phyloP scores from a whole-genome alignment of 2,329 filamentous ascomycete species.

The Chaetomium sp. region DNA sequence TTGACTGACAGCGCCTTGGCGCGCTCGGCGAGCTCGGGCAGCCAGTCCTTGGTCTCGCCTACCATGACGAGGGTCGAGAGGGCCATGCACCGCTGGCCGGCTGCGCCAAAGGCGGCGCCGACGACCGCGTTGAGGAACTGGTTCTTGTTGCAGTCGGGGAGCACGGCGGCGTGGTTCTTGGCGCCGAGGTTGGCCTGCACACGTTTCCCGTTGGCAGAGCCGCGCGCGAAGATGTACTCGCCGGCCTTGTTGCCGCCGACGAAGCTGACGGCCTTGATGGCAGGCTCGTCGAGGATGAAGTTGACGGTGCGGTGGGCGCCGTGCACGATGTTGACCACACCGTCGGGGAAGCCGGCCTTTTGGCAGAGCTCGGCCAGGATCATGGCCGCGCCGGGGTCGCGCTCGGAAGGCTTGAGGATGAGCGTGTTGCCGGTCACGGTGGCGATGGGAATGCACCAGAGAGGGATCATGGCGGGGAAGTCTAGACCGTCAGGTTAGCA shows the following conservation, averaged over 20 bases:
- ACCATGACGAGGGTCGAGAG: conserved; percentile 81
- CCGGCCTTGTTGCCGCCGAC: conserved; percentile 86
- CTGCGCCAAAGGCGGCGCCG: conserved; percentile 81
- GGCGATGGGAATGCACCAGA: conserved; percentile 88
- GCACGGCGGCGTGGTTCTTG: conserved; percentile 84
- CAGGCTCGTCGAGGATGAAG: conserved; percentile 82
- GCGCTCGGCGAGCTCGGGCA: conserved; percentile 74
- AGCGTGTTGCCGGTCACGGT: conserved; percentile 83
- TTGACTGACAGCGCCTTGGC: conserved; percentile 74
- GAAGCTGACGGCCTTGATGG: conserved; percentile 84
- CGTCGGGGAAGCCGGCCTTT: conserved; percentile 79
- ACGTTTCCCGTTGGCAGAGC: conserved; percentile 82
- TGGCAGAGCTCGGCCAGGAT: conserved; percentile 78
- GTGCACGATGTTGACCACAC: conserved; percentile 82
- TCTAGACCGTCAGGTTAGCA: conserved; percentile 49
- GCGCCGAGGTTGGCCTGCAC: conserved; percentile 86
- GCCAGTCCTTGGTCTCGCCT: conserved; percentile 82
- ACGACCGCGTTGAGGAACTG: conserved; percentile 82
- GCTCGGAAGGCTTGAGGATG: conserved; percentile 83
- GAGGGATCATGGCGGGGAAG: conserved; percentile 89
- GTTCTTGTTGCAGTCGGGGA: conserved; percentile 89
- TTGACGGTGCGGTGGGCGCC: conserved; percentile 79
- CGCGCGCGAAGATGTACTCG: conserved; percentile 80
- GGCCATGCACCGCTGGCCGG: conserved; percentile 85
- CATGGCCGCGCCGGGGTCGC: conserved; percentile 82